Evolutionary conservation across 225 moss, liverwort and hornwort species (phyloP), one percentile per base, ranked within the genome.

Genomic region (Sphagnum contortum): DNA sequence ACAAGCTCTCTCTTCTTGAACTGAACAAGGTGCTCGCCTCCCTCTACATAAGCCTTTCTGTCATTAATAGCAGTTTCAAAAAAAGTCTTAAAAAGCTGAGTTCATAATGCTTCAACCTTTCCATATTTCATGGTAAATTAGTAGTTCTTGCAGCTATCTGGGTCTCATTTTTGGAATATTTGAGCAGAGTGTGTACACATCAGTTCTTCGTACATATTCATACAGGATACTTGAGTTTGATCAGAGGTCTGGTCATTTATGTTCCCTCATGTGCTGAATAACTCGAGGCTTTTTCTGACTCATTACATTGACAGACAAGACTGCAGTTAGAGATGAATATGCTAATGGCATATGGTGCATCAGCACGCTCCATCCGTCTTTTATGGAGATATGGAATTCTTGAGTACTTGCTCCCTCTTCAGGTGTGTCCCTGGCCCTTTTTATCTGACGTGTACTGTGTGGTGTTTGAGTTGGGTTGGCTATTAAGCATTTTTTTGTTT

Each of bases 381-480:
- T 74, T 92, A 53, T 98, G 92, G 90, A 92, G 85, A 98, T 92
- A 92, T 60, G 90, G 96, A 29, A 76, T 92, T 48, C 87, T 98
- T 66, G 96, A 98, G 55, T 85, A 88, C 63, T 58, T 98, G 61
- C 78, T 98, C 48, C 96, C 96, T 56, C 72, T 98, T 59, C 96
- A 98, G 81, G 96, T 80, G 79, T 71, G 75, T 52, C 3, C 50
- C 3, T 5, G 47, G 44, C 5, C 45, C 45, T 49, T 51, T 47
- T 10, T 47, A 57, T 57, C 4, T 54, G 6, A 3, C 61, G 2
- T 29, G 4, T 2, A 10, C 48, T 2, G 49, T 9, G 46, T 55
- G 13, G 47, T 9, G 2, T 49, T 48, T 46, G 49, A 62, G 14
- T 52, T 5, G 13, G 51, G 0, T 58, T 49, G 62, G 60, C 3